phyloP scores from a whole-genome alignment of 768 basidiomycete species.

The Tulasnella sp. region DNA sequence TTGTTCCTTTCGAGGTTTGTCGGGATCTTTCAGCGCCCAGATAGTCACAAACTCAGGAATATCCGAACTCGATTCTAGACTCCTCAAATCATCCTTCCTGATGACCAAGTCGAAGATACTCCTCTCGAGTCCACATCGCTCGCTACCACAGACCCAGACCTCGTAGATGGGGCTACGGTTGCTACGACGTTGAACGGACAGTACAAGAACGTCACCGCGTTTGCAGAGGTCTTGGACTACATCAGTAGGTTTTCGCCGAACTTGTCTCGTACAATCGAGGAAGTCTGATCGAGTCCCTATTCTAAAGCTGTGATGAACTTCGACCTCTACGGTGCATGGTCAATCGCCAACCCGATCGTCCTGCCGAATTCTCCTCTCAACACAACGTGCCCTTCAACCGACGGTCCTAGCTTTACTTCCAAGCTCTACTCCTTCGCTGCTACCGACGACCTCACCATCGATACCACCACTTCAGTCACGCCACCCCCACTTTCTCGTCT shows the following conservation, averaged over 20 bases:
- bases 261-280: background rate
- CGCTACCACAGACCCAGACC: background rate
- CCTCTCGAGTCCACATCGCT: conserved; percentile 8
- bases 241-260: conserved; percentile 7
- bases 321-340: conserved; percentile 23
- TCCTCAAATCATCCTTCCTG: background rate
- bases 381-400: conserved; percentile 13
- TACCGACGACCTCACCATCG: background rate
- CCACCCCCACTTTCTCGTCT: background rate
- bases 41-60: too few species aligned
- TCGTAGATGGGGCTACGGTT: background rate
- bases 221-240: conserved; percentile 22
- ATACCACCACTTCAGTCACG: background rate
- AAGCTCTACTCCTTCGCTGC: background rate
- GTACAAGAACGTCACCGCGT: conserved; percentile 26
- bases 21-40: background rate
- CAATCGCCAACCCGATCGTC: background rate
- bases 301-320: conserved; percentile 25
- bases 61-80: background rate
- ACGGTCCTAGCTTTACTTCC: background rate
- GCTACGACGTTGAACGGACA: conserved; percentile 24
- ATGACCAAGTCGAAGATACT: background rate
- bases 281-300: background rate
- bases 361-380: conserved; percentile 24
- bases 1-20: conserved; percentile 22